Base-by-base conservation (phyloP, 495 filamentous ascomycete species). In the Aspergillus carlsbadensis region DNA sequence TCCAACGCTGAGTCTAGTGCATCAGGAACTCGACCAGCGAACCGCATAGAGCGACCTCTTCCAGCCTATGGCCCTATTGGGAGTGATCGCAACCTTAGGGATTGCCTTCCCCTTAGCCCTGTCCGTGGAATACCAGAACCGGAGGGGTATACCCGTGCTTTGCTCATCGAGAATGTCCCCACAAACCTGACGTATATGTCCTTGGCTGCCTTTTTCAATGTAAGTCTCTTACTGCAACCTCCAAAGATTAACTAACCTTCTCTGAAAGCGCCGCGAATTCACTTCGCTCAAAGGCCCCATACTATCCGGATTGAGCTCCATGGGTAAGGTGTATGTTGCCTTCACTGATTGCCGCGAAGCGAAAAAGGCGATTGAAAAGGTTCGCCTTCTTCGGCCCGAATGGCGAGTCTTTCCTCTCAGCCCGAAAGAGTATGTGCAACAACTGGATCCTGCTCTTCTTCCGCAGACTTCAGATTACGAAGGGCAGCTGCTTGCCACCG, bases 291-390 rank as follows among this genome's bases (percentile, higher is more conserved):
- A 66, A 50, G 64, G 67, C 14, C 68, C 64, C 34, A 55, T 67
- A 15, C 64, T 69, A 21, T 66, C 64, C 10, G 62, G 69, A 31
- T 58, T 69, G 5, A 65, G 58, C 34, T 60, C 70, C 17, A 63
- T 58, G 45, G 76, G 74, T 6, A 72, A 66, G 8, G 72, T 85
- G n/a, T 84, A 79, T 59, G 63, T 87, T 49, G 77, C 71, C 4
- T 80, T 86, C 58, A 66, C 73, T 13, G 81, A 88, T 57, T 79
- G 87, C 41, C 74, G 76, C 51, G 82, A 86, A 61, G 77, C 83
- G 26, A 76, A 69, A 39, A 72, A 73, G 18, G 70, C 77, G 15
- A 73, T 76, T 54, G 65, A 72, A 29, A 77, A 76, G 14, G 59
- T 81, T 40, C 65, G 72, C 7, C 58, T 75, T 31, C 65, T 71